Percentiles rank a stretch among this genome's conserved stretches.
Conservation (phyloP, 164 flowering plant species). For the Stephania cephalantha region DNA sequence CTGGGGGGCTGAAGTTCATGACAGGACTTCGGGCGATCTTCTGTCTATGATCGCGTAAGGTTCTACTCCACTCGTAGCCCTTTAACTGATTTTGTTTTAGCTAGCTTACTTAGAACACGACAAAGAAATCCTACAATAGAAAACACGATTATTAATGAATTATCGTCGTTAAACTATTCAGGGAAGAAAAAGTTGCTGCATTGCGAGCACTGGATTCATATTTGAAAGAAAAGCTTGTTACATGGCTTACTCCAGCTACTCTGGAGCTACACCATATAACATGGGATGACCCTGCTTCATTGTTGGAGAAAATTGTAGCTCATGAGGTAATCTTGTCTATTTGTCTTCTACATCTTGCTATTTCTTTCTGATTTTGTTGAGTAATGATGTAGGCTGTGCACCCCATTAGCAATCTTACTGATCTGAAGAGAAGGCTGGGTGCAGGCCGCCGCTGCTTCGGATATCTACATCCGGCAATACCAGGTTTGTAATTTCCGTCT, state of each 20-base stretch:
- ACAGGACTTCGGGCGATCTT: slow-evolving; percentile 75
- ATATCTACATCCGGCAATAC: slow-evolving; percentile 86
- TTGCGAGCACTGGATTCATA: slow-evolving; percentile 74
- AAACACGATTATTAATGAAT: neutral
- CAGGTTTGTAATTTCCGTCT: slow-evolving; percentile 47
- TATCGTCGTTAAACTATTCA: slow-evolving; percentile 17
- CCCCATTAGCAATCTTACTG: slow-evolving; percentile 85
- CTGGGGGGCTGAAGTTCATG: slow-evolving; percentile 80
- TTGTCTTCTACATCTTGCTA: neutral
- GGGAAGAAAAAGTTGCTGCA: slow-evolving; percentile 71
- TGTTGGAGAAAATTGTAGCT: slow-evolving; percentile 91
- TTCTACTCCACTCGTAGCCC: neutral
- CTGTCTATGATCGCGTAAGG: slow-evolving; percentile 59
- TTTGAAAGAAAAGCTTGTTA: slow-evolving; percentile 76
- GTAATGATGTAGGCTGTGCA: slow-evolving; percentile 74
- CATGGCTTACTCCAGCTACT: slow-evolving; percentile 95
- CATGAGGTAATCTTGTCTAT: slow-evolving; percentile 51
- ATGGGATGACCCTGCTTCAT: slow-evolving; percentile 97
- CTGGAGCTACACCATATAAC: slow-evolving; percentile 88
- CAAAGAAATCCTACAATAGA: neutral
- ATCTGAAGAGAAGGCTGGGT: slow-evolving; percentile 91
- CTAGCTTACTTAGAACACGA: neutral
- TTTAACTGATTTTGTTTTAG: neutral
- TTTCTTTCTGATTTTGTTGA: slow-evolving; percentile 3
- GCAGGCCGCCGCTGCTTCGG: slow-evolving; percentile 95